Conservation (phyloP, 2,329 filamentous ascomycete genomes). For the Coniochaeta ligniaria region DNA sequence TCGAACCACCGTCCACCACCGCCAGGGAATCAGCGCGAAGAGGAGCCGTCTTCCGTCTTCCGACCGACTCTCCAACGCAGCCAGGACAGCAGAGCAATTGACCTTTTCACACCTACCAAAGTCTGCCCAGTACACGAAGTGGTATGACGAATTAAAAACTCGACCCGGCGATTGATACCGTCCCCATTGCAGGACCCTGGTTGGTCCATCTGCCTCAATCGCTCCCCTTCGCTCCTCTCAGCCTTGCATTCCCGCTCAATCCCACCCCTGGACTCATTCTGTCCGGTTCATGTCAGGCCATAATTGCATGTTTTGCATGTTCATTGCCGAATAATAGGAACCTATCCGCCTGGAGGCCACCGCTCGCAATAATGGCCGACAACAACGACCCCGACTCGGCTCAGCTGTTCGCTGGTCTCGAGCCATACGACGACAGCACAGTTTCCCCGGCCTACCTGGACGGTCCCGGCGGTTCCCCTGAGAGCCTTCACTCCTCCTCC, state of each 20-base stretch:
- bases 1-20: conserved; percentile 4
- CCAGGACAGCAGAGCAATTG: too few species aligned
- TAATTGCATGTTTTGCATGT: conserved; percentile 4
- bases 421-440: conserved; percentile 11
- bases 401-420: conserved; percentile 13
- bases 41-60: too few species aligned
- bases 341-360: background rate
- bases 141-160: background rate
- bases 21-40: too few species aligned
- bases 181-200: background rate
- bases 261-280: background rate
- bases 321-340: background rate
- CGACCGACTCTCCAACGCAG: background rate
- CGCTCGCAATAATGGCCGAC: conserved; percentile 12
- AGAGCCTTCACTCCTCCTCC: conserved; percentile 4
- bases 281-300: background rate
- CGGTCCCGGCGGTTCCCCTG: background rate
- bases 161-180: background rate
- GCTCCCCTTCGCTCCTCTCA: background rate
- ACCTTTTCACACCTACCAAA: background rate
- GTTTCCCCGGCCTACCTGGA: conserved; percentile 6
- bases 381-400: conserved; percentile 11
- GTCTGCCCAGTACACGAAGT: background rate
- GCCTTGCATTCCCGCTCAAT: conserved; percentile 1
- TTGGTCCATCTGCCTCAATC: background rate